Evolutionary conservation across 2,329 filamentous ascomycete genomes (phyloP), one percentile per base, ranked within the genome.

Genomic region (Talaromyces sp.): DNA sequence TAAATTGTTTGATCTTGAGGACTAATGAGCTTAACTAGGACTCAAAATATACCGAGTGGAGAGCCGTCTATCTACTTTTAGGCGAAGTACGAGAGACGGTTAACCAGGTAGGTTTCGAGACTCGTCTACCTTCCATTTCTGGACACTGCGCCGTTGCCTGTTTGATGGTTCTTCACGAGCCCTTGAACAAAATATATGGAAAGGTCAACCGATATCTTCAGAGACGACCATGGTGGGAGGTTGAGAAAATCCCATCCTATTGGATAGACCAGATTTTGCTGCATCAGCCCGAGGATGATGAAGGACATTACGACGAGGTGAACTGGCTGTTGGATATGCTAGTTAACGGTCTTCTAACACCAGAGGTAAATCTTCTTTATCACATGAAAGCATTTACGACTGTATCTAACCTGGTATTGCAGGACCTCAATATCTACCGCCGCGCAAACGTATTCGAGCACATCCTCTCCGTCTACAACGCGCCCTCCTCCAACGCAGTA

Each of bases 151-250:
- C 92, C 8, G 84, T 85, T 56, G 87, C 87, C 68, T 87, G 89
- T 1, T 82, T 96, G 8, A 80, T 85, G 1, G 87, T 96, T 16
- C 79, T 96, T 54, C 85, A 84, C 24, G 89, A 92, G 67, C 94
- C 94, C 0, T 83, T 92, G 16, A 92, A 96, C 73, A 87, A 86
- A 66, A 85, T 97, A 43, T 98, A 97, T 75, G 86, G 88, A 65
- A 97, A 97, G 74, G 81, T 95, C 77, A 97, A 96, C 80, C 83
- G 84, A 6, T 97, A 93, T 75, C 85, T 98, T 41, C 91, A 91
- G 24, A 88, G 88, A 60, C 86, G 88, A 0, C 93, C 94, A 0
- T 77, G 83, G 27, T 98, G 94, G 94, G 84, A 88, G 13, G 73
- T 83, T 11, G 76, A 76, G 33, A 84, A 84, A 54, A 75, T 89